Evolutionary conservation across 2,329 filamentous ascomycete genomes (phyloP).

Genomic region (Phialocephala subalpina): DNA sequence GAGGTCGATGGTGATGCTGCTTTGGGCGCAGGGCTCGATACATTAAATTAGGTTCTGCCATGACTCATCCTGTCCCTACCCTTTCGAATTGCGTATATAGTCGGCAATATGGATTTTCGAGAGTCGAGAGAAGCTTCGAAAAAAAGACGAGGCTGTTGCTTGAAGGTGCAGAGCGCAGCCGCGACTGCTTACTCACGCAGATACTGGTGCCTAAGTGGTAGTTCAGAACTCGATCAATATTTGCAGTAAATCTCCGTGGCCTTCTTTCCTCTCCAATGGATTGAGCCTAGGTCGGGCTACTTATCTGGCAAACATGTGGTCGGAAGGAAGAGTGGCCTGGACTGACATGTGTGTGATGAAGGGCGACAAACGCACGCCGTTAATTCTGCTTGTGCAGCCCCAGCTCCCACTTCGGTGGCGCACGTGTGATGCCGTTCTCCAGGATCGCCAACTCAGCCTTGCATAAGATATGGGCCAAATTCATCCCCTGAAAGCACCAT

Average conservation of each 20-base stretch:
- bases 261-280: neutral
- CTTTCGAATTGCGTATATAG: neutral
- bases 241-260: neutral
- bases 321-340: too few relatives aligned
- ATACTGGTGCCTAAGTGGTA: neutral
- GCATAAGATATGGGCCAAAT: neutral
- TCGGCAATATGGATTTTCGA: neutral
- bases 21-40: neutral
- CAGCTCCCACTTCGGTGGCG: neutral
- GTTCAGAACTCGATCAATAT: too few relatives aligned
- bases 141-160: neutral
- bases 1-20: constrained; percentile 6
- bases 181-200: neutral
- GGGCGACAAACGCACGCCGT: neutral
- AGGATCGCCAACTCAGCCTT: too few relatives aligned
- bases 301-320: too few relatives aligned
- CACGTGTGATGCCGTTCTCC: neutral
- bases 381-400: neutral
- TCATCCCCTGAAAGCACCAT: neutral
- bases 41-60: neutral
- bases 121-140: neutral
- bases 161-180: neutral
- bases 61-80: neutral
- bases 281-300: too few relatives aligned
- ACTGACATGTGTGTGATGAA: neutral